These are phyloP conservation scores for Begonia masoniana DNA, from an alignment of 306 rosid species.

Conservation along the genomic window DNA sequence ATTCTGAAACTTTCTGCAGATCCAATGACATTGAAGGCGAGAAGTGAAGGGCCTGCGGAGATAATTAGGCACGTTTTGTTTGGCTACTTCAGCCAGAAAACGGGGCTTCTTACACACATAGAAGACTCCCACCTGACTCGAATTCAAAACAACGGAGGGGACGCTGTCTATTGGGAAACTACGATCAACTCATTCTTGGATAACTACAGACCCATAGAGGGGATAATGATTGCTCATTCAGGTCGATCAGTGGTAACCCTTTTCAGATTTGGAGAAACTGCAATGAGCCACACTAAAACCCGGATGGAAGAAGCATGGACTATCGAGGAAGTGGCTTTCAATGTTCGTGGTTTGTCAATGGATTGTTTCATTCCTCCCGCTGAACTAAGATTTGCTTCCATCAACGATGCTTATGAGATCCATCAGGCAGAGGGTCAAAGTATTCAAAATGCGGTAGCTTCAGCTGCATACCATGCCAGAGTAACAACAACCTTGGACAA, in stretches of 20 bases:
- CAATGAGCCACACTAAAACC: slow-evolving; percentile 58
- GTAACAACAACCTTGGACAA: slow-evolving; percentile 10
- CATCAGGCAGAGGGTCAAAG: slow-evolving; percentile 39
- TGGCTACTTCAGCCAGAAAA: slow-evolving; percentile 65
- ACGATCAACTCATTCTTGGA: slow-evolving; percentile 53
- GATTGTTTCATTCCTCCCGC: slow-evolving; percentile 66
- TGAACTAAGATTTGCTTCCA: slow-evolving; percentile 43
- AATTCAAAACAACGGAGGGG: slow-evolving; percentile 53
- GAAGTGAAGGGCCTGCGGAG: slow-evolving; percentile 61
- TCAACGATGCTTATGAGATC: slow-evolving; percentile 43
- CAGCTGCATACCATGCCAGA: slow-evolving; percentile 33
- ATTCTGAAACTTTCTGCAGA: slow-evolving; percentile 59
- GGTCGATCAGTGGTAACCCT: slow-evolving; percentile 57
- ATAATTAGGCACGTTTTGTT: slow-evolving; percentile 53
- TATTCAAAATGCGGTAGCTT: slow-evolving; percentile 13
- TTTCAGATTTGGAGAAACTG: slow-evolving; percentile 61
- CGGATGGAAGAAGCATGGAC: slow-evolving; percentile 69
- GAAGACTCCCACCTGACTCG: slow-evolving; percentile 63
- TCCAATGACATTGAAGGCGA: slow-evolving; percentile 43
- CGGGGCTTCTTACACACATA: slow-evolving; percentile 52
- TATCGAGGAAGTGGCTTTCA: slow-evolving; percentile 56
- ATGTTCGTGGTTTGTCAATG: slow-evolving; percentile 45
- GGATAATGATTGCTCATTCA: slow-evolving; percentile 52
- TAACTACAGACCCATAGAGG: slow-evolving; percentile 46
- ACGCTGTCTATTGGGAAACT: slow-evolving; percentile 60